Conservation (phyloP, 2,329 filamentous ascomycete species). For the Hortaea sp. region DNA sequence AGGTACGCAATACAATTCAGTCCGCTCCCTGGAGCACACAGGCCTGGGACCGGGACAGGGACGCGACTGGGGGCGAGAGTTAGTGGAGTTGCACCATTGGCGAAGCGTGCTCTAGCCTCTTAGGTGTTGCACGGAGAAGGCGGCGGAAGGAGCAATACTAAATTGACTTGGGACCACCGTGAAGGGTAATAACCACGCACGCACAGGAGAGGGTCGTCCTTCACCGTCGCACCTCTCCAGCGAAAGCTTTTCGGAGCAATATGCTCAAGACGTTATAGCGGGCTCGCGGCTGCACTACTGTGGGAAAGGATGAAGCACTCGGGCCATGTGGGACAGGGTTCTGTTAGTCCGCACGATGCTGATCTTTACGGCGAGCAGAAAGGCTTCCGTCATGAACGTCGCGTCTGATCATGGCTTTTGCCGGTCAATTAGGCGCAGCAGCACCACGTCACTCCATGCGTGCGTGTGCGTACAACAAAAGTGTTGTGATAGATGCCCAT, state of each 20-base stretch:
- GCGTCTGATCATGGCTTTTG: background rate
- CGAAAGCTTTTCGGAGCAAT: background rate
- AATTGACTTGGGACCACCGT: background rate
- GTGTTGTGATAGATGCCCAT: background rate
- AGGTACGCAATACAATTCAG: background rate
- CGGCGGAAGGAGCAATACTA: background rate
- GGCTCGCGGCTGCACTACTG: background rate
- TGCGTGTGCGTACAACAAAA: background rate
- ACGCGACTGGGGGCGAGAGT: background rate
- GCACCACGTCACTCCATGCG: background rate
- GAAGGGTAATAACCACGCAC: background rate
- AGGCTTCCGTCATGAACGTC: background rate
- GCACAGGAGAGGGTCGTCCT: background rate
- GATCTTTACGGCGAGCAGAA: background rate
- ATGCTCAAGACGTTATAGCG: background rate
- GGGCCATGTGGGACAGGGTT: background rate
- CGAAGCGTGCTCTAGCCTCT: background rate
- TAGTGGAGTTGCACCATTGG: background rate
- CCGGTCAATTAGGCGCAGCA: too few species aligned
- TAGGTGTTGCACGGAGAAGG: background rate
- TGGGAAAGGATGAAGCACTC: background rate
- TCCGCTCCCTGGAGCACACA: background rate
- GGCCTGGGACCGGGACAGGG: background rate
- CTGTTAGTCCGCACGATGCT: background rate
- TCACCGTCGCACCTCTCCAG: background rate